Percentiles rank a stretch among this genome's conserved stretches.
Conservation (phyloP, 1,139 yeast genomes). For the Pichia sp. region DNA sequence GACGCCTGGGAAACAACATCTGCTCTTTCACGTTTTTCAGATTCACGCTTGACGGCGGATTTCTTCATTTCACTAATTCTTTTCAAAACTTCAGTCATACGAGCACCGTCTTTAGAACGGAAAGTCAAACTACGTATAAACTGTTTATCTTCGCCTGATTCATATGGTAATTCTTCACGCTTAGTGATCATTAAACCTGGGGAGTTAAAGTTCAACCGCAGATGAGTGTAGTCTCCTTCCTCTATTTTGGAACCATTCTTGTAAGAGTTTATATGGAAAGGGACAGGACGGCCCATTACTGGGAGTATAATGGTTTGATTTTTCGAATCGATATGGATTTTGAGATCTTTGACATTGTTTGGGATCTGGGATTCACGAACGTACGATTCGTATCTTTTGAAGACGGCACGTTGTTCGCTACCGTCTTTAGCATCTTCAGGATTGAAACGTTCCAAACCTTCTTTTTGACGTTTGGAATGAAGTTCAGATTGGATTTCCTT, state of each 20-base stretch:
- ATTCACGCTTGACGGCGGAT: constrained; percentile 84
- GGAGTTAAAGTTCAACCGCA: constrained; percentile 86
- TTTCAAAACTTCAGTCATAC: constrained; percentile 87
- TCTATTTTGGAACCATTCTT: constrained; percentile 94
- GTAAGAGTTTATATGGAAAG: constrained; percentile 91
- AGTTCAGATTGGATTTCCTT: constrained; percentile 78
- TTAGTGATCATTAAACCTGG: constrained; percentile 65
- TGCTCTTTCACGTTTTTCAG: constrained; percentile 86
- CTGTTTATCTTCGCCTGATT: constrained; percentile 78
- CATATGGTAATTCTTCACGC: constrained; percentile 82
- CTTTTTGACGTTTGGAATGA: constrained; percentile 81
- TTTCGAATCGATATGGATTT: constrained; percentile 82
- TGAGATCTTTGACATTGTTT: constrained; percentile 70
- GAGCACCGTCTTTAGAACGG: constrained; percentile 85
- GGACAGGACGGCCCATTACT: constrained; percentile 94
- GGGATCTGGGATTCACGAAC: constrained; percentile 92
- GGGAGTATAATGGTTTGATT: constrained; percentile 88
- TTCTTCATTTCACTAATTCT: constrained; percentile 90
- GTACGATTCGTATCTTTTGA: constrained; percentile 91
- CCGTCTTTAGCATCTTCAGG: constrained; percentile 68
- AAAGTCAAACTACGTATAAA: constrained; percentile 84
- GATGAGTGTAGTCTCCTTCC: constrained; percentile 90
- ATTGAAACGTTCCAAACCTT: constrained; percentile 74
- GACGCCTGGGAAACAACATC: constrained; percentile 94
- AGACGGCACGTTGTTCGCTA: constrained; percentile 65